Percentiles rank a stretch among this genome's conserved stretches.
phyloP scores from a whole-genome alignment of 805 yeast genomes.

The Scheffersomyces amazonensis region DNA sequence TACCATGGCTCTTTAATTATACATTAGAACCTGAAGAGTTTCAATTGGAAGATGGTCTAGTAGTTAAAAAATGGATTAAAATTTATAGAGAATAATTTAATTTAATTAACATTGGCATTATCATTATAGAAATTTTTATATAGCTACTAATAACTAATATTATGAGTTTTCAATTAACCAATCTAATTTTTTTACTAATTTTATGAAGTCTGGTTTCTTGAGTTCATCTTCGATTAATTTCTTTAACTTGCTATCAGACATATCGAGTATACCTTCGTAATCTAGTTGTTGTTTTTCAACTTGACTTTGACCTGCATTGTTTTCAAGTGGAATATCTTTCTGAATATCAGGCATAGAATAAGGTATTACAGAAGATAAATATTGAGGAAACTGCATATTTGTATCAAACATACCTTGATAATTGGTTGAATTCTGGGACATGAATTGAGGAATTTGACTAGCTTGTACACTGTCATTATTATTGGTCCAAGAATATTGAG shows the following conservation, averaged over 20 bases:
- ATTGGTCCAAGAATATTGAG: no score
- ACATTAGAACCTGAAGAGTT: constrained; percentile 38
- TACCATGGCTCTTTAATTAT: constrained; percentile 49
- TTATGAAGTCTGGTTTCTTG: constrained; percentile 7
- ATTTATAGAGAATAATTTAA: constrained; percentile 10
- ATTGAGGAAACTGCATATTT: no score
- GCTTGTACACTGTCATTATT: no score
- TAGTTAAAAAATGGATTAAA: constrained; percentile 55
- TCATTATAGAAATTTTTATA: constrained; percentile 2
- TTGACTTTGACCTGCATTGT: neutral
- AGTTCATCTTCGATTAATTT: constrained; percentile 1
- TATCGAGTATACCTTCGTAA: neutral
- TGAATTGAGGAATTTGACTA: no score
- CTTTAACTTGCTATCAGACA: neutral
- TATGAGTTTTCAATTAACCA: constrained; percentile 4
- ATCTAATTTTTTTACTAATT: constrained; percentile 9
- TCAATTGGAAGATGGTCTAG: constrained; percentile 55
- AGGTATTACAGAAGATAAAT: no score
- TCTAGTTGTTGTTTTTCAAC: neutral
- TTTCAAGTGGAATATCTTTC: neutral
- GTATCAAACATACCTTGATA: no score
- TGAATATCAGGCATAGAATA: no score
- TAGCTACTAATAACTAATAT: constrained; percentile 1
- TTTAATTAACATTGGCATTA: no score
- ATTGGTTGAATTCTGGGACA: no score